Base-by-base conservation (phyloP, 495 filamentous ascomycete species). In the Aspergillus biplanus region DNA sequence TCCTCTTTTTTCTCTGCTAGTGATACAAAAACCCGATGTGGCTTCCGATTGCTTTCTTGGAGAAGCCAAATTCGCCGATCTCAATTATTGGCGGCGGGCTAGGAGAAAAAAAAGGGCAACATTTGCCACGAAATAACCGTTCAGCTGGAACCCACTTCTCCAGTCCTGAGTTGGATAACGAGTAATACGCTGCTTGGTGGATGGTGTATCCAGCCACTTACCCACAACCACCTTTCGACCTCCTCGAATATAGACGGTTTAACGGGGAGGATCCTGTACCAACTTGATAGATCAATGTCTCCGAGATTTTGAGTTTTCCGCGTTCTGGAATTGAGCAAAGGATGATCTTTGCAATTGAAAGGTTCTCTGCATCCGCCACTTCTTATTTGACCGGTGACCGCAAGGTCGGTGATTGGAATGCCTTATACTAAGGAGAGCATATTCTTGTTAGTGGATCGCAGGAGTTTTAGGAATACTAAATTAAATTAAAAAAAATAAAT, bases 201-300 rank as follows among this genome's bases (percentile, higher is more conserved):
- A 50, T 12, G 47, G 47, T 18, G 47, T 18, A 11, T 31, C 47
- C 47, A 11, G 21, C 21, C n/a, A 50, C 16, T 31, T n/a, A 27
- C 27, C 16, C 46, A 16, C 46, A n/a, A 16, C 39, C 39, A 44
- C n/a, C 39, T 6, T 44, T 44, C 39, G 39, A 11, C 16, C 15
- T 49, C 46, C n/a, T 50, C 9, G 16, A 18, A 21, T 50, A 50
- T n/a, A 31, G 1, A 27, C 21, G 21, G 21, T 27, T 27, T 27
- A 27, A 27, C 21, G 16, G 46, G 46, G 16, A 16, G 27, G 9
- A 8, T 21, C 16, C 47, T 18, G 16, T 50, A n/a, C n/a, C n/a
- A 27, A 50, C 47, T 49, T 48, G 42, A 35, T 49, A 50, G 56
- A 59, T 50, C 56, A 59, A 48, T 49, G 27, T 49, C 52, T 35